These are phyloP conservation scores for Nepenthes gracilis DNA, from an alignment of 148 eudicot species.

Conservation along the genomic window DNA sequence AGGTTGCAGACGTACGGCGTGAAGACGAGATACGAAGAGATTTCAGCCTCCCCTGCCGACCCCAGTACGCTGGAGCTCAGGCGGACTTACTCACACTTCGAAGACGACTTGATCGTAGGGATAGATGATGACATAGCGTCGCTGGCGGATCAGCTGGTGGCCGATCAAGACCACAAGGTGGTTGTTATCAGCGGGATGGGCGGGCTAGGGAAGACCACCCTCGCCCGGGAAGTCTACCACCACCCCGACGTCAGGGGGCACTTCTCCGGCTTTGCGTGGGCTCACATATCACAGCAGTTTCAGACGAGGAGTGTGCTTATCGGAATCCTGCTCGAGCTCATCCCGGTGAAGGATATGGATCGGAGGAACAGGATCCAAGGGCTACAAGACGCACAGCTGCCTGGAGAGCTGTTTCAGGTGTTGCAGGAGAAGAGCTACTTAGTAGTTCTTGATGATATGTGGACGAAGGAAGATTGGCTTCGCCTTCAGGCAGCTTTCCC, in stretches of 20 bases:
- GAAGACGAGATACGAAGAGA: neutral
- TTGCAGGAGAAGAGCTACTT: slow-evolving; percentile 1
- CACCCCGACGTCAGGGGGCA: no score
- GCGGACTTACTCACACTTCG: neutral
- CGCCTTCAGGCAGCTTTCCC: neutral
- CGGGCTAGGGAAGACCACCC: no score
- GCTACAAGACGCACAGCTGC: slow-evolving; percentile 7
- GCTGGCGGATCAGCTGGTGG: neutral
- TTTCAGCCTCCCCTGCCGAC: neutral
- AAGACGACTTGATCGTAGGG: neutral
- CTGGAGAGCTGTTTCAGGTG: neutral
- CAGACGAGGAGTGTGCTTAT: slow-evolving; percentile 3
- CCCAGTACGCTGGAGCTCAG: neutral
- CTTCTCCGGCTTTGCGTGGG: no score
- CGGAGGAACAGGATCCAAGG: neutral
- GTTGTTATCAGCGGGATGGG: no score
- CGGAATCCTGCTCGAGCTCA: slow-evolving; percentile 9
- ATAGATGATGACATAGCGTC: neutral
- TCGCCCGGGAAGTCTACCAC: no score
- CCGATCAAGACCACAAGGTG: neutral
- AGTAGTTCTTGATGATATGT: slow-evolving; percentile 14
- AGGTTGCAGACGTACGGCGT: slow-evolving; percentile 13
- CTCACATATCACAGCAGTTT: slow-evolving; percentile 15
- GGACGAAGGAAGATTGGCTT: slow-evolving; percentile 3
- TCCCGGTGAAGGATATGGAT: neutral